A percentile compares a stretch with the other conserved stretches of the same genome.
Evolutionary conservation across 208 protist genomes (phyloP).

Genomic region (Crithidia acanthocephali): DNA sequence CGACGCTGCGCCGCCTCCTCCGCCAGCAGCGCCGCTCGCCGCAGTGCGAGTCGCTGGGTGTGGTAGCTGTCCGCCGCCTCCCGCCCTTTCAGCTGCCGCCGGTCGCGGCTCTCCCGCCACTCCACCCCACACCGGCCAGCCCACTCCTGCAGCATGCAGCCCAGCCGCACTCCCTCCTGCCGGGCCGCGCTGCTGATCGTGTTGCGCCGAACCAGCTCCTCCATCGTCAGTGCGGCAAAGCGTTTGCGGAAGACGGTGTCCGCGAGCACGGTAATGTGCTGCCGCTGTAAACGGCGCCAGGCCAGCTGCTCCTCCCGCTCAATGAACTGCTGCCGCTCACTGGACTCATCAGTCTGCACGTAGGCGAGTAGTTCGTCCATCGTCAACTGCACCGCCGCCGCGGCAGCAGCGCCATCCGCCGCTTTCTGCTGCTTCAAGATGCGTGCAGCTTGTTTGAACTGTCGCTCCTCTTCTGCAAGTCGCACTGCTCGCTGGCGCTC

Average conservation of each 20-base stretch:
- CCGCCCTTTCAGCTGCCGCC: constrained; percentile 29
- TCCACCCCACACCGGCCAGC: constrained; percentile 39
- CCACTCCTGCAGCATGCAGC: constrained; percentile 37
- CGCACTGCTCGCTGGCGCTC: constrained; percentile 27
- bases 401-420: background rate
- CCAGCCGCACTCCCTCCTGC: background rate
- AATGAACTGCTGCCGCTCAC: constrained; percentile 68
- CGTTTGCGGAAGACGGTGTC: constrained; percentile 14
- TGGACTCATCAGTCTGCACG: constrained; percentile 45
- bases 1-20: constrained; percentile 28
- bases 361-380: constrained; percentile 22
- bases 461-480: constrained; percentile 39
- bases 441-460: constrained; percentile 26
- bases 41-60: constrained; percentile 22
- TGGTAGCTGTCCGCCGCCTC: constrained; percentile 37
- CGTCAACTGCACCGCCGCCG: constrained; percentile 1
- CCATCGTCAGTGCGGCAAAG: constrained; percentile 17
- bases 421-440: constrained; percentile 21
- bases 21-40: constrained; percentile 14
- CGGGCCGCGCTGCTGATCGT: background rate
- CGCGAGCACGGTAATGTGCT: constrained; percentile 15
- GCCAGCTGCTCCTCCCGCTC: constrained; percentile 59
- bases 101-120: constrained; percentile 29
- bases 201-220: constrained; percentile 32
- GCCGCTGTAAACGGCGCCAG: constrained; percentile 50